Base-by-base conservation (phyloP, 306 rosid species). In the Glycyrrhiza uralensis region DNA sequence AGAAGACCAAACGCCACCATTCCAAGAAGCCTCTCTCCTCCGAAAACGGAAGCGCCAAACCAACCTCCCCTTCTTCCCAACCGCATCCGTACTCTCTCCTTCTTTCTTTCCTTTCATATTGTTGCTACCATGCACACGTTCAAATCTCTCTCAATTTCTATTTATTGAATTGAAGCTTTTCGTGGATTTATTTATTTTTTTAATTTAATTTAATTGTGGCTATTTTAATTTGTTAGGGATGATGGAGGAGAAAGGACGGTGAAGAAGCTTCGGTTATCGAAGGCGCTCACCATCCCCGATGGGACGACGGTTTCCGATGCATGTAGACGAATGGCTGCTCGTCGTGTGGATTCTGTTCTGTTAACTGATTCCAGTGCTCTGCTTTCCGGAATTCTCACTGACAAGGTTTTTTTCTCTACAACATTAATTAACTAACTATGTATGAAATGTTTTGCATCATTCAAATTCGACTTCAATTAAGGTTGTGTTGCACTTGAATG, bases 261-360 rank as follows among this genome's bases (percentile, higher is more conserved):
- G 60, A 94, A 84, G 88, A 94, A 89, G 85, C 95, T 94, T 15
- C 79, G 92, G 55, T 75, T 94, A 59, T 91, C 93, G 0, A 94
- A 89, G 78, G 97, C 99, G 0, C 93, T 91, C 6, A 94, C 99
- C 0, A 91, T 94, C 36, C 95, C 99, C 0, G 99, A 94, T 28
- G 95, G 87, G 20, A 91, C 96, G 5, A 91, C 93, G 2, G 92
- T 94, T 5, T 87, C 89, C 1, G 97, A 94, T 13, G 97, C 99
- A 4, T 94, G 99, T 24, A 79, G 96, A 33, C 66, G 99, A 50
- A 94, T 94, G 99, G 95, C 99, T 2, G 87, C 96, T 61, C 97
- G 99, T 33, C 97, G 99, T 1, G 91, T 94, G 1, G 82, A 89
- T 51, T 95, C 97, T 14, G 96, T 94, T 68, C 78, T 94, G 47